phyloP scores from a whole-genome alignment of 2,329 filamentous ascomycete species.

The Ascochyta pisi region DNA sequence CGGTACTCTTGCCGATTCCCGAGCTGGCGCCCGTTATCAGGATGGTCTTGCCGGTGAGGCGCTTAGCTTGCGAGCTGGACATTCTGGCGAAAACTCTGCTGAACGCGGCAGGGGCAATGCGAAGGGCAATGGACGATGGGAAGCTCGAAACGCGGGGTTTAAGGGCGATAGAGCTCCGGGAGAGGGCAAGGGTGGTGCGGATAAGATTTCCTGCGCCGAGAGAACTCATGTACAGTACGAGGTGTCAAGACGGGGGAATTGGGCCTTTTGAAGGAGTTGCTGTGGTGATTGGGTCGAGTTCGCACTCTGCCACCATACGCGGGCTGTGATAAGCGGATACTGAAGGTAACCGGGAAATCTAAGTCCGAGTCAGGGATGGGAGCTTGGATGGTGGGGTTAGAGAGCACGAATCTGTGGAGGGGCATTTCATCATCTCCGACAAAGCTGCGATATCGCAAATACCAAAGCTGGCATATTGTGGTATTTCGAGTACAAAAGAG shows the following conservation, averaged over 20 bases:
- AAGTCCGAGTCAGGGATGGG: conserved; percentile 1
- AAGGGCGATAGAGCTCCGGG: not conserved
- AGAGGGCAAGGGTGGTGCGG: conserved; percentile 2
- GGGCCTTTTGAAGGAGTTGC: conserved; percentile 1
- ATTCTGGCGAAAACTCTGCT: conserved; percentile 55
- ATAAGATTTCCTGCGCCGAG: conserved; percentile 11
- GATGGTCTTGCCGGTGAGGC: conserved; percentile 91
- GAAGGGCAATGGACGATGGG: conserved; percentile 15
- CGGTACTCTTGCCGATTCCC: conserved; percentile 83
- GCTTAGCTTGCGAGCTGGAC: conserved; percentile 73
- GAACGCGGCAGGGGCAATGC: conserved; percentile 12
- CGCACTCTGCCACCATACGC: no score
- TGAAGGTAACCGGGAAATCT: conserved; percentile 2
- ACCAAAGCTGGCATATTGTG: not conserved
- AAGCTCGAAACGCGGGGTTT: conserved; percentile 2
- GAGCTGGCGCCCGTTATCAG: conserved; percentile 91
- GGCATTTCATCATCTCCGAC: conserved; percentile 2
- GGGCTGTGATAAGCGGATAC: not conserved
- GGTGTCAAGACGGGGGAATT: conserved; percentile 7
- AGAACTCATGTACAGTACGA: conserved; percentile 15
- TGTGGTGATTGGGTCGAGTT: conserved; percentile 1
- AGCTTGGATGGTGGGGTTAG: conserved; percentile 8
- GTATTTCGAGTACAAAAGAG: not conserved
- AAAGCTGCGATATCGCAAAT: not conserved
- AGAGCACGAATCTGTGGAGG: conserved; percentile 14